Evolutionary conservation across 2,329 filamentous ascomycete genomes (phyloP).

Genomic region (Acephala macrosclerotiorum): DNA sequence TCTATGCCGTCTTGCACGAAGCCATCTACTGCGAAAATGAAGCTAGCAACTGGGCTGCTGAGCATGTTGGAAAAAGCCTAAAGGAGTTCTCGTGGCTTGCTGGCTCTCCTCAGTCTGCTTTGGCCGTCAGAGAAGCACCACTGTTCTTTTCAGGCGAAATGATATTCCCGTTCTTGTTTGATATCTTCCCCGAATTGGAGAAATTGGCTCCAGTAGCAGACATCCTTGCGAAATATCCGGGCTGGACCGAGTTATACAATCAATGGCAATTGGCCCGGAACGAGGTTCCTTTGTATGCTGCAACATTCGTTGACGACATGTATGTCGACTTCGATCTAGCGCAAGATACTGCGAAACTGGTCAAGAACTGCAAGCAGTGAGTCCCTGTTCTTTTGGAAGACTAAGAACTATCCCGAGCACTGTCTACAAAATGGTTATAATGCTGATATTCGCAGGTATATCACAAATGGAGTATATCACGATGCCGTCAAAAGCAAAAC

Average conservation of each 20-base stretch:
- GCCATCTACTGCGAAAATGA: slow-evolving; percentile 79
- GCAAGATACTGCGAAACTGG: slow-evolving; percentile 74
- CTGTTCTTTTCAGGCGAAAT: slow-evolving; percentile 92
- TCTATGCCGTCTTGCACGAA: slow-evolving; percentile 90
- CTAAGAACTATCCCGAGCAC: neutral
- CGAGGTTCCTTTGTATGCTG: slow-evolving; percentile 85
- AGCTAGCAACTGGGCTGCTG: slow-evolving; percentile 78
- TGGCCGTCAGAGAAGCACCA: slow-evolving; percentile 53
- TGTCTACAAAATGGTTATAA: neutral
- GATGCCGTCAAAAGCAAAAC: slow-evolving; percentile 77
- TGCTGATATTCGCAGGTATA: slow-evolving; percentile 52
- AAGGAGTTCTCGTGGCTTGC: slow-evolving; percentile 54
- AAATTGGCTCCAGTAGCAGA: slow-evolving; percentile 73
- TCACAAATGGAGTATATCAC: slow-evolving; percentile 90
- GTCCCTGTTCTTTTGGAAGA: slow-evolving; percentile 2
- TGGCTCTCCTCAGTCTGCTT: slow-evolving; percentile 39
- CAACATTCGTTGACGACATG: slow-evolving; percentile 87
- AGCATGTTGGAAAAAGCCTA: slow-evolving; percentile 62
- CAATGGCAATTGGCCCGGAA: slow-evolving; percentile 76
- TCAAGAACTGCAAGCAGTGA: slow-evolving; percentile 75
- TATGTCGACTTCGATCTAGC: slow-evolving; percentile 84
- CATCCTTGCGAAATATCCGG: slow-evolving; percentile 68
- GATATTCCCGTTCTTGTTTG: slow-evolving; percentile 87
- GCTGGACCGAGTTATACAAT: slow-evolving; percentile 83
- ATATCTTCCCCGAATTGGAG: slow-evolving; percentile 79